A percentile compares a stretch with the other conserved stretches of the same genome.
These are phyloP conservation scores for Calocybe cyanea DNA, from an alignment of 768 basidiomycete species.

Conservation along the genomic window DNA sequence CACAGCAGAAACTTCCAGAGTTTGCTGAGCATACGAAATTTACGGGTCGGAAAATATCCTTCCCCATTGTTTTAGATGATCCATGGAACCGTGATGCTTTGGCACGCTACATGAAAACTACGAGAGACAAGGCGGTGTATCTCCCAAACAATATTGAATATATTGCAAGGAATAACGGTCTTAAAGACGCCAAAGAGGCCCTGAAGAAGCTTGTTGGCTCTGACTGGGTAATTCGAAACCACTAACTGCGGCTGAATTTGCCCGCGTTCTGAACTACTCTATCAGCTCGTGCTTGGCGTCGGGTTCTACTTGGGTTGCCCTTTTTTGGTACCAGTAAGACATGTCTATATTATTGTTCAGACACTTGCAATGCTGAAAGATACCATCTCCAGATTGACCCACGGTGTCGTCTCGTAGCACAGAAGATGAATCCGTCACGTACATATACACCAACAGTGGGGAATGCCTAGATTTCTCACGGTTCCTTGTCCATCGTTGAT, in stretches of 20 bases:
- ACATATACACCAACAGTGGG: constrained; percentile 59
- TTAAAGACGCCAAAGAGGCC: constrained; percentile 40
- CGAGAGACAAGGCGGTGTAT: constrained; percentile 56
- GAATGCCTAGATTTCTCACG: constrained; percentile 4
- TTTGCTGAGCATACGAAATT: constrained; percentile 40
- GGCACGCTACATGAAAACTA: constrained; percentile 51
- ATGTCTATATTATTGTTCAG: too few relatives aligned
- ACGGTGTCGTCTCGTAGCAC: constrained; percentile 54
- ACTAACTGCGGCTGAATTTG: too few relatives aligned
- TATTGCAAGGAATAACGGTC: constrained; percentile 58
- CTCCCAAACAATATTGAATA: constrained; percentile 69
- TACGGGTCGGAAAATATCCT: constrained; percentile 48
- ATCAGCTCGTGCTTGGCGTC: constrained; percentile 55
- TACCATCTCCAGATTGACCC: constrained; percentile 48
- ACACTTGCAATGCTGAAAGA: too few relatives aligned
- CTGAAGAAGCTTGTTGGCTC: constrained; percentile 43
- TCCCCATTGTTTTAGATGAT: constrained; percentile 65
- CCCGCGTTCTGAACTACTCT: background rate
- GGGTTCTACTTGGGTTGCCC: constrained; percentile 66
- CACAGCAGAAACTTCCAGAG: constrained; percentile 35
- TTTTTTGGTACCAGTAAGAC: constrained; percentile 52
- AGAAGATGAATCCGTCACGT: constrained; percentile 74
- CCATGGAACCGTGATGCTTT: constrained; percentile 53
- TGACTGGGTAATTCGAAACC: constrained; percentile 37
- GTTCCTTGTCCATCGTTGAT: background rate